Percentiles rank a stretch among this genome's conserved stretches.
Conservation (phyloP, 139 green algal species). For the Asterochloris erici region DNA sequence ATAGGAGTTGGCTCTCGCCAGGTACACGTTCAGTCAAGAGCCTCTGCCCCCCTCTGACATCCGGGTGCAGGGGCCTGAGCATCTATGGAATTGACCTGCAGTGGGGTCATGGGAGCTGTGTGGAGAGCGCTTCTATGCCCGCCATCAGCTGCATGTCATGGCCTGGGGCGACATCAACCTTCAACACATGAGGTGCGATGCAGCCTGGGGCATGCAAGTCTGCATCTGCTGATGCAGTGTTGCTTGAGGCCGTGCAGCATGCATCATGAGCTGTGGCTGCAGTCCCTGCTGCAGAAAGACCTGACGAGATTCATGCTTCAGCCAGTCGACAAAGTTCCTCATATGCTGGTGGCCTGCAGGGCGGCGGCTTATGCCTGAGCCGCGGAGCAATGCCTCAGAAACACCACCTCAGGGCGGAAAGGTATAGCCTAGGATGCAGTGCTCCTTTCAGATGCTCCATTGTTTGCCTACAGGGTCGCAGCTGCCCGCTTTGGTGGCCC, state of each 20-base stretch:
- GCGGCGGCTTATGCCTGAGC: neutral
- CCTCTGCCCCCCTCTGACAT: too few relatives aligned
- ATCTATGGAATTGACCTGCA: neutral
- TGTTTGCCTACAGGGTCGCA: conserved; percentile 7
- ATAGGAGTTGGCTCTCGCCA: too few relatives aligned
- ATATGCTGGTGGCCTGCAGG: neutral
- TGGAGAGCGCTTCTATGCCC: conserved; percentile 56
- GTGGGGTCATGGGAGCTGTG: conserved; percentile 62
- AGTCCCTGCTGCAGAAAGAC: neutral
- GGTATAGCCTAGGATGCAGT: neutral
- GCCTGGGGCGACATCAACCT: conserved; percentile 55
- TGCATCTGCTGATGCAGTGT: neutral
- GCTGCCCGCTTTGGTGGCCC: conserved; percentile 68
- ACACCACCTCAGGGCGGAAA: neutral
- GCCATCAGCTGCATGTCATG: conserved; percentile 66
- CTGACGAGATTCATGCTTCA: neutral
- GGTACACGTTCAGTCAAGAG: too few relatives aligned
- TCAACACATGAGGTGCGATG: conserved; percentile 42
- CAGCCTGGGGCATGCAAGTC: too few relatives aligned
- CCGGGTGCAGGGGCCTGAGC: too few relatives aligned
- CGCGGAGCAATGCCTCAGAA: neutral
- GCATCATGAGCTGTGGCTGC: neutral
- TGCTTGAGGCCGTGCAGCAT: neutral
- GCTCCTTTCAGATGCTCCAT: neutral
- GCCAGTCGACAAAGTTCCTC: neutral